Evolutionary conservation across 2,329 filamentous ascomycete genomes (phyloP).

Genomic region (Phialophora expanda): DNA sequence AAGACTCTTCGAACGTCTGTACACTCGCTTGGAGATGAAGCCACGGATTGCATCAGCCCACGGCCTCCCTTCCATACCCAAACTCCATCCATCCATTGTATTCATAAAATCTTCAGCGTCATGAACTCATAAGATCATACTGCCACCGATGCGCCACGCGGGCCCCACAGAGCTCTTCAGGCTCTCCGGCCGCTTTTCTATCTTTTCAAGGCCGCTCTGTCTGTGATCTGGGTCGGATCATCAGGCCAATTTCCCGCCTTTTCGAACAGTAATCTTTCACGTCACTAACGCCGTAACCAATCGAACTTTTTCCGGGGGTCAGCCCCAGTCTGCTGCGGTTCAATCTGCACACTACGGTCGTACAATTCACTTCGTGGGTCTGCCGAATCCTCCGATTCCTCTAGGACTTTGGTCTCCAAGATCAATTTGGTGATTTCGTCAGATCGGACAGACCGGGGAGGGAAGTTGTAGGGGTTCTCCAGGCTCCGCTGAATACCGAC

Average conservation of each 20-base stretch:
- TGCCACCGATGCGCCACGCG: constrained; percentile 6
- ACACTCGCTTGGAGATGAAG: background rate
- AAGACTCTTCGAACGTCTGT: background rate
- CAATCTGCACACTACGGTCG: constrained; percentile 62
- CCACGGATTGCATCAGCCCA: background rate
- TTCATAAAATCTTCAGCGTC: constrained; percentile 15
- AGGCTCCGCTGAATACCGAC: constrained; percentile 91
- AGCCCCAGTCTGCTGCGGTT: constrained; percentile 49
- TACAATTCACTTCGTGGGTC: constrained; percentile 52
- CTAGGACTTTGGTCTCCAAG: constrained; percentile 78
- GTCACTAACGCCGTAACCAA: constrained; percentile 46
- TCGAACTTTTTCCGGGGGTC: constrained; percentile 51
- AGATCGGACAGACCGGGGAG: constrained; percentile 55
- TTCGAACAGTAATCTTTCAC: constrained; percentile 6
- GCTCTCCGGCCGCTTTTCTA: background rate
- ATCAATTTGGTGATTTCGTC: constrained; percentile 76
- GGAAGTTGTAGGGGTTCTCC: constrained; percentile 76
- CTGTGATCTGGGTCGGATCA: background rate
- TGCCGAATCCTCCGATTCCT: constrained; percentile 75
- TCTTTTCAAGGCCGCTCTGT: background rate
- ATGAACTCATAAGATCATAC: constrained; percentile 17
- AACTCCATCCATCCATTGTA: constrained; percentile 13
- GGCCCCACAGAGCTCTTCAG: background rate
- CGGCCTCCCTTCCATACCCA: background rate
- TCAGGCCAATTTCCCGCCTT: background rate